These are phyloP conservation scores for Inonotus obliquus DNA, from an alignment of 1,284 basidiomycete genomes.

Conservation along the genomic window DNA sequence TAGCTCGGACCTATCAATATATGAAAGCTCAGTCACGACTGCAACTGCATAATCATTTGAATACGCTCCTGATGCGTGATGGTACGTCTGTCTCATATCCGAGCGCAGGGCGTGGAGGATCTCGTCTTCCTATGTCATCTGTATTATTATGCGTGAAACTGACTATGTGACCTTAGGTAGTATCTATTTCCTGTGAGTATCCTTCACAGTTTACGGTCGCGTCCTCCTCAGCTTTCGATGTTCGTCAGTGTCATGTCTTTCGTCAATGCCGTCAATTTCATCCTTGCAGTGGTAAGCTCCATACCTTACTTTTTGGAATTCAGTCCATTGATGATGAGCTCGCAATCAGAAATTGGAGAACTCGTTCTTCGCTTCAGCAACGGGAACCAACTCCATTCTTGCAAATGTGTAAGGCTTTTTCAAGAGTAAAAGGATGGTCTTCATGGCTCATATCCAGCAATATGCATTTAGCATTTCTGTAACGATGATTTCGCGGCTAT, in stretches of 20 bases:
- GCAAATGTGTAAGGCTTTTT: constrained; percentile 13
- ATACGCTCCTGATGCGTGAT: constrained; percentile 16
- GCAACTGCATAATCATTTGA: constrained; percentile 6
- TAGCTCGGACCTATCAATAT: constrained; percentile 8
- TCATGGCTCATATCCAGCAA: neutral
- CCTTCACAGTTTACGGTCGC: neutral
- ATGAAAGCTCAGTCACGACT: constrained; percentile 7
- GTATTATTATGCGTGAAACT: neutral
- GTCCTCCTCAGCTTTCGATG: neutral
- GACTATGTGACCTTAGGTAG: constrained; percentile 7
- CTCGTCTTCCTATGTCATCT: neutral
- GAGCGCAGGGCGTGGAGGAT: neutral
- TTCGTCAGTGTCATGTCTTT: constrained; percentile 12
- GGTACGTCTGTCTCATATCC: constrained; percentile 7
- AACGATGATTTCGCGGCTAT: constrained; percentile 15
- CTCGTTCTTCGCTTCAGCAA: constrained; percentile 15
- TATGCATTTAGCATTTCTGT: constrained; percentile 12
- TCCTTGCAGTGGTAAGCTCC: constrained; percentile 3
- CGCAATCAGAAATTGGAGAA: constrained; percentile 7
- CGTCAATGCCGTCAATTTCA: constrained; percentile 15
- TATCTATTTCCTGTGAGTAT: constrained; percentile 16
- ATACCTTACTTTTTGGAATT: neutral
- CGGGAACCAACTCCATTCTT: constrained; percentile 16
- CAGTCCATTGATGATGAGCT: neutral
- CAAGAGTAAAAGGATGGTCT: neutral